Base-by-base conservation (phyloP, 2,329 filamentous ascomycete genomes). In the Nothopassalora personata region DNA sequence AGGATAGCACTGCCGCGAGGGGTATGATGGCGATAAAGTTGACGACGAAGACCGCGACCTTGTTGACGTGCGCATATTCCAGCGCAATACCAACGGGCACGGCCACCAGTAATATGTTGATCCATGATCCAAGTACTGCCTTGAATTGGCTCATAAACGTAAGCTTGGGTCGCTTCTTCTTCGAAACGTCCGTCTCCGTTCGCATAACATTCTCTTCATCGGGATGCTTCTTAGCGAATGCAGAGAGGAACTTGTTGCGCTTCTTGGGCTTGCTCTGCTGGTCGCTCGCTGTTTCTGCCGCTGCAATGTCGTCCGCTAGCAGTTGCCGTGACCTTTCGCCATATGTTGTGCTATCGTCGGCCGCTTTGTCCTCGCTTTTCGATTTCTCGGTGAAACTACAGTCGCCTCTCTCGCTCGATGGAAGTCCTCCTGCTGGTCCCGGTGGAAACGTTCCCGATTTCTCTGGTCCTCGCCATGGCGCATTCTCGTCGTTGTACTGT, bases 1-100 rank as follows among this genome's bases (percentile, higher is more conserved):
- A 96, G 67, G 89, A 88, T 27, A 97, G 80, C 79, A 96, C 86
- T 13, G 88, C 89, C 2, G 93, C 93, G 45, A 97, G 80, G 0
- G 92, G 92, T 60, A 97, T 87, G 66, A 97, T 96, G 61, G 92
- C 93, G 64, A 97, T 83, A 69, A 97, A 97, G 77, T 97, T 97
- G 75, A 97, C 83, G 57, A 92, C 84, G 69, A 97, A 97, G 50
- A 73, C 66, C 19, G 81, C 82, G 59, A 88, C 80, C 3, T 81
- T 78, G 68, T 82, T 79, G 54, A 88, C 76, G 10, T 77, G 64
- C 18, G 85, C 76, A 69, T 87, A 91, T 68, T 89, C 84, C 54
- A 93, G 73, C 1, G 83, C 88, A 68, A 96, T 75, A 54, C 92
- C 92, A 34, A 86, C 83, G 0, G 92, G 92, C 0, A 89, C 91